Base-by-base conservation (phyloP, 2,329 filamentous ascomycete species). In the Fusarium brachygibbosum region DNA sequence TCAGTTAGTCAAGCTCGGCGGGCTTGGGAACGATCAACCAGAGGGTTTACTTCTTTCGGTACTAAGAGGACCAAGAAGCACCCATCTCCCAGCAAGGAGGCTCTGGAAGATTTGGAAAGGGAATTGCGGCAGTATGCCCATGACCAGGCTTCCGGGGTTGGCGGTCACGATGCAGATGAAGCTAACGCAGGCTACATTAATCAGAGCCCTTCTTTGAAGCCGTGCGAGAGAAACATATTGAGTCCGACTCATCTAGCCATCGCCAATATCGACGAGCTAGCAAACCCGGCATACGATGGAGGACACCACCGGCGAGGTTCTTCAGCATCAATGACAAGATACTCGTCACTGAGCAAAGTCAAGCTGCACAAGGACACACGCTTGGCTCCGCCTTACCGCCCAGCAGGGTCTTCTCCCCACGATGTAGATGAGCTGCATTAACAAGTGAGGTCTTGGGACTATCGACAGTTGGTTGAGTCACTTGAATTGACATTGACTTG, bases 11-110 rank as follows among this genome's bases (percentile, higher is more conserved):
- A 67, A 40, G 49, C 45, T 44, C 52, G 59, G 13, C 49, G 37
- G 13, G 57, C 16, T 12, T 63, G 69, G 44, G 56, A 49, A 16
- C 46, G 44, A 4, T 35, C 19, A 23, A 48, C 29, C 7, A 34
- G 32, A 7, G 46, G 32, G 9, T 42, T 50, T 3, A 14, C 69
- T 13, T 16, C 56, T 14, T 37, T 32, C 10, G 51, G 41, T 21
- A 35, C 52, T 40, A 69, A 73, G 44, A 65, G 66, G 40, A 71
- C 75, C 17, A 84, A 84, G 75, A 84, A 83, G 58, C 82, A 84
- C 38, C 82, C 82, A 8, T 83, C 82, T 4, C 82, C 82, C 4
- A 82, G 79, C 73, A 83, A 83, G 59, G 73, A 76, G 31, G 78
- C 77, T 12, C 71, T 84, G 23, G 77, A 82, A 49, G 71, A 78